Evolutionary conservation across 176 grass and related monocot species (phyloP).

Genomic region (Triticum timopheevii): DNA sequence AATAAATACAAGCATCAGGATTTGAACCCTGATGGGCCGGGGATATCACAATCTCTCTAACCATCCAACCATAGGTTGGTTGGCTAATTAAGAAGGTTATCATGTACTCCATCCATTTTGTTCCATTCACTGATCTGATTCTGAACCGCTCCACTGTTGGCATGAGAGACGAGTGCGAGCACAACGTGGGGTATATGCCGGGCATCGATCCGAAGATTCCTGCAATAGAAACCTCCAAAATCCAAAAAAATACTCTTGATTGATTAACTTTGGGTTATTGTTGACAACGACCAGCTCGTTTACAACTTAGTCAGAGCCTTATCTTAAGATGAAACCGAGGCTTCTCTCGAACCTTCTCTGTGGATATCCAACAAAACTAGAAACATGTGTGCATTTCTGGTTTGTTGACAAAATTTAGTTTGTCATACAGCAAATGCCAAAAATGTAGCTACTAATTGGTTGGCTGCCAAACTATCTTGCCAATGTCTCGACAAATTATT

Average conservation of each 20-base stretch:
- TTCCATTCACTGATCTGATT: not conserved
- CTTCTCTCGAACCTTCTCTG: not conserved
- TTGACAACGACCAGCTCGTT: constrained; percentile 33
- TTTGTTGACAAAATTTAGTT: not conserved
- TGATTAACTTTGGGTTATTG: not conserved
- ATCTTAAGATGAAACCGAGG: constrained; percentile 29
- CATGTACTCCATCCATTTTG: not conserved
- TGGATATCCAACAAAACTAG: not conserved
- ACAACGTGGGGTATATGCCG: constrained; percentile 37
- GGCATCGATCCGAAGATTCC: constrained; percentile 32
- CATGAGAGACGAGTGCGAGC: constrained; percentile 5
- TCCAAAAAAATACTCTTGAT: constrained; percentile 7
- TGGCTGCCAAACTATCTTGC: not conserved
- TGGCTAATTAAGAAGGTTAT: too few species aligned
- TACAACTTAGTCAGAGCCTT: not conserved
- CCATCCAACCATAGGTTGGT: too few species aligned
- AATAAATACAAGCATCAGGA: too few species aligned
- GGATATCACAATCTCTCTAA: too few species aligned
- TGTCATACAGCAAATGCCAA: not conserved
- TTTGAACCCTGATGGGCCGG: too few species aligned
- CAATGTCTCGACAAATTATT: not conserved
- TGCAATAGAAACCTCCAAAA: constrained; percentile 33
- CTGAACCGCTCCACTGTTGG: not conserved
- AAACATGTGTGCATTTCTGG: not conserved
- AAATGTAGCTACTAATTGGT: not conserved